phyloP scores from a whole-genome alignment of 2,329 filamentous ascomycete species.

The Colletotrichum orchidophilum region DNA sequence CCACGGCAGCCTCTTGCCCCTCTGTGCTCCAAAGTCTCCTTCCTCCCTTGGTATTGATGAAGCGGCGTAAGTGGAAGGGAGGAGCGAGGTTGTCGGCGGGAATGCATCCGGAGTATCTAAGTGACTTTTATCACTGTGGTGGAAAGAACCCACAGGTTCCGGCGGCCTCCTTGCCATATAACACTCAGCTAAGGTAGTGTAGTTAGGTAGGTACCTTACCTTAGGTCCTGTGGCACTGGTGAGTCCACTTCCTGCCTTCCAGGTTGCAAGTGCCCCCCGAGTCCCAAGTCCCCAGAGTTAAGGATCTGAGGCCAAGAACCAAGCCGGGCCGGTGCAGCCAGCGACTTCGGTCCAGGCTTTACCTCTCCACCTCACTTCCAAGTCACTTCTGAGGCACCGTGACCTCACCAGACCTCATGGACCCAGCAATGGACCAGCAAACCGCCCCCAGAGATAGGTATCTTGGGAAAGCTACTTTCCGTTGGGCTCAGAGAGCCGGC shows the following conservation, averaged over 20 bases:
- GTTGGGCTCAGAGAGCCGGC: not conserved
- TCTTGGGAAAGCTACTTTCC: not conserved
- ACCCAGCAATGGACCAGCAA: not conserved
- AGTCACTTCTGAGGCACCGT: not conserved
- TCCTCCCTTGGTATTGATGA: not conserved
- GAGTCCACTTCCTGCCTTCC: not conserved
- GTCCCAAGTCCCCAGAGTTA: not conserved
- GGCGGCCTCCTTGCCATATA: not conserved
- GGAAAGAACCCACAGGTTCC: not conserved
- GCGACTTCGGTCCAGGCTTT: slow-evolving; percentile 27
- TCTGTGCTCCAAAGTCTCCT: not conserved
- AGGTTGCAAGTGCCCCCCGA: not conserved
- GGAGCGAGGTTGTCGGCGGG: too few species aligned
- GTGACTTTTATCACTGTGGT: too few species aligned
- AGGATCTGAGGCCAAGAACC: not conserved
- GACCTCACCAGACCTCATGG: too few species aligned
- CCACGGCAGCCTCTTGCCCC: slow-evolving; percentile 21
- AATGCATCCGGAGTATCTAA: too few species aligned
- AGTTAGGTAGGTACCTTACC: too few species aligned
- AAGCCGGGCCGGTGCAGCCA: slow-evolving; percentile 19
- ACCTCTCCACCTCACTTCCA: not conserved
- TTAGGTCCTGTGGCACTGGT: not conserved
- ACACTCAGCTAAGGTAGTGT: too few species aligned
- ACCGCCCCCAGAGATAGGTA: not conserved
- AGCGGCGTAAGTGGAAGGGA: too few species aligned